These are phyloP conservation scores for Cephalotrichum gorgonifer DNA, from an alignment of 2,329 filamentous ascomycete genomes.

Conservation along the genomic window DNA sequence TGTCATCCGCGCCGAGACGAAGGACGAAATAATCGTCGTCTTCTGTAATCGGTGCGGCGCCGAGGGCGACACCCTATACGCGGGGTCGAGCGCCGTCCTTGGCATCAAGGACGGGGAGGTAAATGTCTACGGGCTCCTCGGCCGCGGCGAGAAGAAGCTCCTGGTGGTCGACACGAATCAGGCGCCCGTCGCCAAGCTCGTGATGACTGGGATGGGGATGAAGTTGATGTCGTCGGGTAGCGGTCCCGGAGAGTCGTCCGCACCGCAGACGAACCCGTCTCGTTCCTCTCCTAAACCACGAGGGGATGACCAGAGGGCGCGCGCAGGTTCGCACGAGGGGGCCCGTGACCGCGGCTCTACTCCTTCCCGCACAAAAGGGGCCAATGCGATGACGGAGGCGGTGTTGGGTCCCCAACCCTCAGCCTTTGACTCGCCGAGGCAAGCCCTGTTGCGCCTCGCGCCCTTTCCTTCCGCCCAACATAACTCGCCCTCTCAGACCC, in stretches of 20 bases:
- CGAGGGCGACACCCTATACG: constrained; percentile 57
- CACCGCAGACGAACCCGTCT: background rate
- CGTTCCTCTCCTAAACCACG: background rate
- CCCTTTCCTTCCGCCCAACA: background rate
- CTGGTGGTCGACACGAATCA: constrained; percentile 54
- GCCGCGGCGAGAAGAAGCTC: constrained; percentile 56
- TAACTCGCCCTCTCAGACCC: background rate
- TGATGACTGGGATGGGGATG: constrained; percentile 8
- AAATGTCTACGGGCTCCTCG: constrained; percentile 58
- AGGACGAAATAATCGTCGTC: constrained; percentile 57
- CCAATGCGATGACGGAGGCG: background rate
- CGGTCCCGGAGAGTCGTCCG: background rate
- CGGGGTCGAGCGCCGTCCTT: constrained; percentile 63
- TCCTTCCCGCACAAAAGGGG: background rate
- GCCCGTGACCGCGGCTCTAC: background rate
- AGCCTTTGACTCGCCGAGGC: background rate
- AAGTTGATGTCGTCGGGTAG: background rate
- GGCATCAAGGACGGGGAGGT: constrained; percentile 56
- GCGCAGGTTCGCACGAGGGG: background rate
- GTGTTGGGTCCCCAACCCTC: background rate
- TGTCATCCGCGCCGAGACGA: constrained; percentile 36
- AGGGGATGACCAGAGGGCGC: background rate
- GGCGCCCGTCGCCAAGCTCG: constrained; percentile 33
- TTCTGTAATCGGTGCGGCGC: constrained; percentile 60
- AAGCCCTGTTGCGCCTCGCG: background rate